phyloP scores from a whole-genome alignment of 108 stramenopile species.

The Cyclotella baltica region DNA sequence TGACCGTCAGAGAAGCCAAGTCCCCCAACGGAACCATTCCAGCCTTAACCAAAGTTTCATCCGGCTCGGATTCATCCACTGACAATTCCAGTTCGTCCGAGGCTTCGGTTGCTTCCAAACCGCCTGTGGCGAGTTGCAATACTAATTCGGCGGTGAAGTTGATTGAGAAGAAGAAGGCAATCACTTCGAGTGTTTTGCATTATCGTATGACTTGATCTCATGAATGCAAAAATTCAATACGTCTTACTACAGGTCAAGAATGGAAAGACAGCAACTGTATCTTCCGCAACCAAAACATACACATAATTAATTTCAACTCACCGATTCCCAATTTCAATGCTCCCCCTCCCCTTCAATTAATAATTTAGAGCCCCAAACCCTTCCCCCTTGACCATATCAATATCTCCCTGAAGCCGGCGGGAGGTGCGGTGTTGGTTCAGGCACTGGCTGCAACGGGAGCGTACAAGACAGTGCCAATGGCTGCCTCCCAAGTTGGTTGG shows the following conservation, averaged over 20 bases:
- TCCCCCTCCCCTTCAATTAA: too few relatives aligned
- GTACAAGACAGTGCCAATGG: too few relatives aligned
- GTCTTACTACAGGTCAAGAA: conserved; percentile 22
- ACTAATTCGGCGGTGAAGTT: conserved; percentile 25
- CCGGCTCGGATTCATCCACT: neutral
- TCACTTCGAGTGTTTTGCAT: conserved; percentile 48
- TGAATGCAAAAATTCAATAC: conserved; percentile 33
- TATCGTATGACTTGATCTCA: conserved; percentile 14
- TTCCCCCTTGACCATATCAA: too few relatives aligned
- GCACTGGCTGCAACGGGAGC: too few relatives aligned
- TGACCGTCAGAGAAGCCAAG: neutral
- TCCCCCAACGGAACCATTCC: neutral
- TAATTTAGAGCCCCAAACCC: too few relatives aligned
- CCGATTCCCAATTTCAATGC: too few relatives aligned
- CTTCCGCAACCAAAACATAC: conserved; percentile 22
- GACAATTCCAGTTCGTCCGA: neutral
- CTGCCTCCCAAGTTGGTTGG: too few relatives aligned
- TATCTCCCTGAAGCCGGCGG: too few relatives aligned
- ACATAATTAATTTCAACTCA: too few relatives aligned
- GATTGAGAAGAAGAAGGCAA: conserved; percentile 45
- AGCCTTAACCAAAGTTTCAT: neutral
- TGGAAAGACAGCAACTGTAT: neutral
- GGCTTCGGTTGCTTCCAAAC: neutral
- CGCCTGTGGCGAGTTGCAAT: neutral
- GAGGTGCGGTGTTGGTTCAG: too few relatives aligned